Percentiles rank a stretch among this genome's conserved stretches.
phyloP scores from a whole-genome alignment of 495 filamentous ascomycete genomes.

The Penicillium herquei region DNA sequence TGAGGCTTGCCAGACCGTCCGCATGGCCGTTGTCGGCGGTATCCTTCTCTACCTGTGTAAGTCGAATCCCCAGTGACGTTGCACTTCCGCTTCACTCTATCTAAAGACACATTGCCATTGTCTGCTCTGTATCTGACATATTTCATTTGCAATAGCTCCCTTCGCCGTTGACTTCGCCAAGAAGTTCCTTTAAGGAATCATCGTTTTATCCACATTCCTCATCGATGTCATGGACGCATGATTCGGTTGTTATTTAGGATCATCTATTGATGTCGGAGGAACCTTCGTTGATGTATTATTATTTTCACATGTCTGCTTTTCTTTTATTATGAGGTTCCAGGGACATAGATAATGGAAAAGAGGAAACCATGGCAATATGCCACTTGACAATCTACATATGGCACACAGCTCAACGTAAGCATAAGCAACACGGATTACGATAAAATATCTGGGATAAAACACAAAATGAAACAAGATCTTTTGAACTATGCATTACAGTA shows the following conservation, averaged over 20 bases:
- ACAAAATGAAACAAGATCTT: not conserved
- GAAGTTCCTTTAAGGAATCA: slow-evolving; percentile 63
- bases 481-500: slow-evolving; percentile 29
- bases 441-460: not conserved
- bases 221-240: slow-evolving; percentile 1
- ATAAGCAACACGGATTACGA: not conserved
- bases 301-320: slow-evolving; percentile 30
- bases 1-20: slow-evolving; percentile 66
- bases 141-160: slow-evolving; percentile 54
- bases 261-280: slow-evolving; percentile 1
- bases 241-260: slow-evolving; percentile 11
- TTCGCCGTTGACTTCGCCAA: slow-evolving; percentile 76
- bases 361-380: slow-evolving; percentile 15
- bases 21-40: slow-evolving; percentile 59
- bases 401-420: not conserved
- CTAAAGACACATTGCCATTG: slow-evolving; percentile 1
- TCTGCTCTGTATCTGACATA: slow-evolving; percentile 1
- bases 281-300: slow-evolving; percentile 9
- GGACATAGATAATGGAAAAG: slow-evolving; percentile 15
- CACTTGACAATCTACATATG: not conserved
- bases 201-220: slow-evolving; percentile 6
- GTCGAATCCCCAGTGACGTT: slow-evolving; percentile 24
- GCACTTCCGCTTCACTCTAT: slow-evolving; percentile 1
- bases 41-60: slow-evolving; percentile 81
- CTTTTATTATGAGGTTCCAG: slow-evolving; percentile 19